Evolutionary conservation across 1,139 yeast genomes (phyloP).

Genomic region (Lipomyces yarrowii): DNA sequence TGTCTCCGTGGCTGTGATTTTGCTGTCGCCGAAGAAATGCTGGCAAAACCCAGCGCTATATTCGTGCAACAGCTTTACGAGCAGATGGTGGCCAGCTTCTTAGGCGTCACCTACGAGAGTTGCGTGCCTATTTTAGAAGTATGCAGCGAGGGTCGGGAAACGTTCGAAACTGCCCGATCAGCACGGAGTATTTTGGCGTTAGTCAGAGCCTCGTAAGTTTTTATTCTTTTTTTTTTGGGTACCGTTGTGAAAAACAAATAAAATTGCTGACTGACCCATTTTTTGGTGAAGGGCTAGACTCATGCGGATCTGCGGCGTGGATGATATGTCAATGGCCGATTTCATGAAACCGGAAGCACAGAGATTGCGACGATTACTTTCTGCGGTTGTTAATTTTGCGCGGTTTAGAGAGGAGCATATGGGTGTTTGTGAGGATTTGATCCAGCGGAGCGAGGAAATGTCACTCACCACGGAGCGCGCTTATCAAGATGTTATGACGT

Average conservation of each 20-base stretch:
- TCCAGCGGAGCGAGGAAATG: constrained; percentile 49
- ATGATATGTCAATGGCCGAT: constrained; percentile 76
- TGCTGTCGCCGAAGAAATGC: constrained; percentile 61
- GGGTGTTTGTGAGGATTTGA: constrained; percentile 65
- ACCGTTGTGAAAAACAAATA: not conserved
- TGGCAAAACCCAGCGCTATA: constrained; percentile 65
- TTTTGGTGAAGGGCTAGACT: constrained; percentile 29
- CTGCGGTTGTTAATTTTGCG: constrained; percentile 86
- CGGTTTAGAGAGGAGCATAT: constrained; percentile 79
- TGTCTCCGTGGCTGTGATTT: constrained; percentile 69
- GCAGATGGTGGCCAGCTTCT: constrained; percentile 70
- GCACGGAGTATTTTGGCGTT: constrained; percentile 27
- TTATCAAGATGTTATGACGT: constrained; percentile 31
- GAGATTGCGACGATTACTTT: constrained; percentile 64
- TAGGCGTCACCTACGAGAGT: constrained; percentile 59
- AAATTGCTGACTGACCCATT: not conserved
- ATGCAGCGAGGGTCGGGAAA: constrained; percentile 29
- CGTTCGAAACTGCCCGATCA: constrained; percentile 25
- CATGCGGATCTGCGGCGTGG: constrained; percentile 62
- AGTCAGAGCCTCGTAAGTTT: constrained; percentile 23
- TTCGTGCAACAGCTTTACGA: constrained; percentile 65
- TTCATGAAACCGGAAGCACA: constrained; percentile 68
- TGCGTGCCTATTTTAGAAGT: constrained; percentile 44
- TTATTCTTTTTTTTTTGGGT: not conserved
- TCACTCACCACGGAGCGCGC: constrained; percentile 24